phyloP scores from a whole-genome alignment of 2,329 filamentous ascomycete species.

The Fusarium albidum region DNA sequence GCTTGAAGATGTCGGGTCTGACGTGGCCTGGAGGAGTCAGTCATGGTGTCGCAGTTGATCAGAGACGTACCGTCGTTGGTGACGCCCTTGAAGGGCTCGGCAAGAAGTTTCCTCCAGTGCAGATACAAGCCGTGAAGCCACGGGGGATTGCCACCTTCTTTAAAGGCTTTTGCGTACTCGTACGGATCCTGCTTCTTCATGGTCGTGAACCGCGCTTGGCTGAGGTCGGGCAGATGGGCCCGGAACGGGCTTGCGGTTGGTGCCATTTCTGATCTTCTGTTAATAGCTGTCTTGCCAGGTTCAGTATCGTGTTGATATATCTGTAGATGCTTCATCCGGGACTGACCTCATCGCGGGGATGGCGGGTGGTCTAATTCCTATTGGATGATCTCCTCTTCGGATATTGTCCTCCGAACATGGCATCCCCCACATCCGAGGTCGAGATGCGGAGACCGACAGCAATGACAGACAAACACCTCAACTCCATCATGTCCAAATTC shows the following conservation, averaged over 20 bases:
- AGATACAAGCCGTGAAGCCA: constrained; percentile 71
- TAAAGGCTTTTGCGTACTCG: constrained; percentile 69
- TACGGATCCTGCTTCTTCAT: constrained; percentile 70
- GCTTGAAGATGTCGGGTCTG: constrained; percentile 60
- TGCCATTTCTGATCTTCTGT: no score
- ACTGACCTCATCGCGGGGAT: not conserved
- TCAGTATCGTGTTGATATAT: no score
- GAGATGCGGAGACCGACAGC: no score
- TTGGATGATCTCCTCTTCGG: not conserved
- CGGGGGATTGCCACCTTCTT: constrained; percentile 65
- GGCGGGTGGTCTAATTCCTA: not conserved
- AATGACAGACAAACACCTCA: no score
- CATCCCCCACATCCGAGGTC: no score
- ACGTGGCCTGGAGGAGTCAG: constrained; percentile 53
- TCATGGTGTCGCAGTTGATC: constrained; percentile 1
- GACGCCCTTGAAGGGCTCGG: constrained; percentile 75
- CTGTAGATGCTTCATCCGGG: no score
- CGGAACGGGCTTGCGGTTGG: constrained; percentile 43
- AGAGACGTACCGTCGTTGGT: constrained; percentile 68
- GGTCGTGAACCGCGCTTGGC: constrained; percentile 66
- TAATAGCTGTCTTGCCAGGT: no score
- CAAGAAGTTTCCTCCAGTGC: constrained; percentile 65
- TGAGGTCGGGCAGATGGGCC: constrained; percentile 69
- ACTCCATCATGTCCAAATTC: no score
- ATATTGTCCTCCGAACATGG: no score